phyloP scores from a whole-genome alignment of 257 asterid species.

The Striga asiatica region DNA sequence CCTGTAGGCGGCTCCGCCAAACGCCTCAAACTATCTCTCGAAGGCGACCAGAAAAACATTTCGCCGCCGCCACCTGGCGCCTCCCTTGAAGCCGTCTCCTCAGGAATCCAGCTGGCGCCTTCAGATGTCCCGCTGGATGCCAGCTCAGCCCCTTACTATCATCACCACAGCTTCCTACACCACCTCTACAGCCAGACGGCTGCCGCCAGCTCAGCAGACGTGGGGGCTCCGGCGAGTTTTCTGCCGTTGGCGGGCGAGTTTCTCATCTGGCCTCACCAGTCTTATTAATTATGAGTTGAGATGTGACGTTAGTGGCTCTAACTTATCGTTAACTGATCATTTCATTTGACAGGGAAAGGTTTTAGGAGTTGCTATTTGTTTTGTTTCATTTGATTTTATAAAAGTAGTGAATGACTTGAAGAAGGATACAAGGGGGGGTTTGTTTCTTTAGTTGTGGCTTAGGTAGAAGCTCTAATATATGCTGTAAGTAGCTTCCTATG shows the following conservation, averaged over 20 bases:
- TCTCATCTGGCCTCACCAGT: conserved; percentile 79
- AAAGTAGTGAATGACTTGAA: no score
- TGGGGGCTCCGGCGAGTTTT: conserved; percentile 20
- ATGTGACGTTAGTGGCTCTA: background rate
- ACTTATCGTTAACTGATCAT: conserved; percentile 25
- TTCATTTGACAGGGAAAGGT: background rate
- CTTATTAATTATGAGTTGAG: conserved; percentile 34
- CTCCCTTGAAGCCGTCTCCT: conserved; percentile 23
- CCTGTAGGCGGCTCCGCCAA: conserved; percentile 84
- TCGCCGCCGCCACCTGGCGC: conserved; percentile 13
- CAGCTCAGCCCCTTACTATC: conserved; percentile 23
- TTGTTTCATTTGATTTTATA: no score
- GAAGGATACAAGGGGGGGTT: conserved; percentile 9
- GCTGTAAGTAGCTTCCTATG: conserved; percentile 19
- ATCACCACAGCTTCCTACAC: conserved; percentile 47
- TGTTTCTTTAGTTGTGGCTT: background rate
- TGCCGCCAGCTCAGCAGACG: no score
- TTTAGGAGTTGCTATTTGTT: no score
- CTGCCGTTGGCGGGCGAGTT: conserved; percentile 43
- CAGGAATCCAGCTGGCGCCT: conserved; percentile 26
- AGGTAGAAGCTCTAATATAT: conserved; percentile 21
- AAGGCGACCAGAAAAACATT: conserved; percentile 33
- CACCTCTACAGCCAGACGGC: conserved; percentile 27
- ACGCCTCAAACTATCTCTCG: conserved; percentile 60
- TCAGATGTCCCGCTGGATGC: conserved; percentile 51